These are phyloP conservation scores for Luffa acutangula DNA, from an alignment of 306 rosid species.

Conservation along the genomic window DNA sequence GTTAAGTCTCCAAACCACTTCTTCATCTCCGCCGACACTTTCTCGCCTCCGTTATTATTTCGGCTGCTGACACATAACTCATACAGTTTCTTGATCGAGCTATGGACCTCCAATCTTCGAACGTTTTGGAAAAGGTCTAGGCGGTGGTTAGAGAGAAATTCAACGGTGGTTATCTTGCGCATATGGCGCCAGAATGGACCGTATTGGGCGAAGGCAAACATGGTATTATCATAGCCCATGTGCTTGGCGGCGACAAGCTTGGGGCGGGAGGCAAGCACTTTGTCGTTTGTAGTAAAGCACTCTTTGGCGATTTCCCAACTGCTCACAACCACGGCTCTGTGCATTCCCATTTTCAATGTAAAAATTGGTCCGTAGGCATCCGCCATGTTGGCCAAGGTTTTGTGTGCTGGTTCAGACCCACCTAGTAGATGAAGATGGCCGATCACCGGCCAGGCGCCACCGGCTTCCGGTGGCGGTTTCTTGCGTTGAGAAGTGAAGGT, in stretches of 20 bases:
- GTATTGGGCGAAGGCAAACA: neutral
- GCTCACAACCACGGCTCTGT: constrained; percentile 22
- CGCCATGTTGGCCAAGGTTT: constrained; percentile 13
- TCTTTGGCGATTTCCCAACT: constrained; percentile 40
- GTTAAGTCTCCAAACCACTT: constrained; percentile 24
- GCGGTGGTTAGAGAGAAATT: constrained; percentile 41
- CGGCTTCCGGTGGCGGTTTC: neutral
- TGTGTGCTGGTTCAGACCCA: constrained; percentile 1
- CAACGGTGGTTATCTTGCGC: neutral
- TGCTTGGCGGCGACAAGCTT: neutral
- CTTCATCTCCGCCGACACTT: constrained; percentile 21
- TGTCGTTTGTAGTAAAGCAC: constrained; percentile 34
- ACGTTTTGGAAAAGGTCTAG: constrained; percentile 35
- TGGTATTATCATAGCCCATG: neutral
- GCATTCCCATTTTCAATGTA: neutral
- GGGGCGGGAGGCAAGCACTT: constrained; percentile 18
- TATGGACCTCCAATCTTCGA: constrained; percentile 23
- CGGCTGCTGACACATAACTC: neutral
- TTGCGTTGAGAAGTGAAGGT: neutral
- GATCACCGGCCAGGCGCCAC: neutral
- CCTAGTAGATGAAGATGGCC: neutral
- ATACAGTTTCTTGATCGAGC: neutral
- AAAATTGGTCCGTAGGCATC: constrained; percentile 21
- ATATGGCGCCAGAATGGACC: neutral
- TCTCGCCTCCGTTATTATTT: neutral